phyloP scores from a whole-genome alignment of 495 filamentous ascomycete species.

The Penicillium manginii region DNA sequence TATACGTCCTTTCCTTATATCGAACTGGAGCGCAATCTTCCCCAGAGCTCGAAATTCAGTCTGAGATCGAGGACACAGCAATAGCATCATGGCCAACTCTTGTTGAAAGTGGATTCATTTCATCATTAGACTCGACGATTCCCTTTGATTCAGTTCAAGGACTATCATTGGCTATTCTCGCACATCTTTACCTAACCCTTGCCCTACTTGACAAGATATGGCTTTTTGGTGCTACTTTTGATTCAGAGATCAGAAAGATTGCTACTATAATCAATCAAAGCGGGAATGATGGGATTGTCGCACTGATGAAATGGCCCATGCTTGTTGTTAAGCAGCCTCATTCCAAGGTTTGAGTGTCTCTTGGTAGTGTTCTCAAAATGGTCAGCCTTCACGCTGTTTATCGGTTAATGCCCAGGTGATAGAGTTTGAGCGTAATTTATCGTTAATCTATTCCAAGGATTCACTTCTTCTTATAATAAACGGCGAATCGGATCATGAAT shows the following conservation, averaged over 20 bases:
- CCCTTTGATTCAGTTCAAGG: background rate
- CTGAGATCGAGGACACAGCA: slow-evolving; percentile 30
- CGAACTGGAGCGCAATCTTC: background rate
- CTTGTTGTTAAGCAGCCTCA: background rate
- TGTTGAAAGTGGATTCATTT: slow-evolving; percentile 11
- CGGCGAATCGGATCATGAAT: no score
- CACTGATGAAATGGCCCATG: background rate
- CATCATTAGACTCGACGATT: background rate
- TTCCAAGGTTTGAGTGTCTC: background rate
- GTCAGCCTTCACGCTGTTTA: no score
- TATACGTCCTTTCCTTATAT: background rate
- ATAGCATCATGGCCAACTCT: slow-evolving; percentile 12
- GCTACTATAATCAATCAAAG: background rate
- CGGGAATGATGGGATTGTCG: background rate
- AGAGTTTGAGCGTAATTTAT: no score
- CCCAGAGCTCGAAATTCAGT: slow-evolving; percentile 18
- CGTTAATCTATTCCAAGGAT: no score
- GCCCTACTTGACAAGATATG: background rate
- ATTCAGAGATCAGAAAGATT: background rate
- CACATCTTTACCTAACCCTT: background rate
- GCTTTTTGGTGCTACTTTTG: background rate
- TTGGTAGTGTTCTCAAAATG: no score
- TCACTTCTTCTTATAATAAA: no score
- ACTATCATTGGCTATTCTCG: background rate
- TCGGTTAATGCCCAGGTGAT: no score